Evolutionary conservation across 2,329 filamentous ascomycete genomes (phyloP).

Genomic region (Ascocoryne sarcoides): DNA sequence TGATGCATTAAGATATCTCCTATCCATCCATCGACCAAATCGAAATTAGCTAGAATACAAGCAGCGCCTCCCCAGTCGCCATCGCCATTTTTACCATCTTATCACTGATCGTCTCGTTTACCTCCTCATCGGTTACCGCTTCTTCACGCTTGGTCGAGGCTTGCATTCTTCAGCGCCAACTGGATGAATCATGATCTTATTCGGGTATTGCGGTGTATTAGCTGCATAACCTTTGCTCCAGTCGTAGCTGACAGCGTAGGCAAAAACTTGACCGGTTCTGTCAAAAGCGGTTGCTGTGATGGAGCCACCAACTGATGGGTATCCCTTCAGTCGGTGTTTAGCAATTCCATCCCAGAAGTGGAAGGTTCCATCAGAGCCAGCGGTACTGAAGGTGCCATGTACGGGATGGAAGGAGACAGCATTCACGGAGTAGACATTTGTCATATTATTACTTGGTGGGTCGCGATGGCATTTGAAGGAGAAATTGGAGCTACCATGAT

Average conservation of each 20-base stretch:
- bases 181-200: constrained; percentile 80
- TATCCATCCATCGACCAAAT: too few relatives aligned
- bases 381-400: constrained; percentile 97
- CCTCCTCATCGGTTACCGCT: constrained; percentile 20
- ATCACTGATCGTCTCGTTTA: not conserved
- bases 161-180: constrained; percentile 58
- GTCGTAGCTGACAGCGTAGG: constrained; percentile 89
- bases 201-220: constrained; percentile 67
- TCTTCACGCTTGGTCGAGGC: constrained; percentile 35
- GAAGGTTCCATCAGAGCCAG: constrained; percentile 91
- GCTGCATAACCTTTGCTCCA: constrained; percentile 93
- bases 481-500: constrained; percentile 66
- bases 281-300: constrained; percentile 93
- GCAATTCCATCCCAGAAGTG: constrained; percentile 94
- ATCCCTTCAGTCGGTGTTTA: constrained; percentile 84
- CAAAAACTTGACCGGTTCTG: constrained; percentile 72
- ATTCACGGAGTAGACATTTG: constrained; percentile 92
- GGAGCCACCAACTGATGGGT: constrained; percentile 71
- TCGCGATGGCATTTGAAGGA: constrained; percentile 99
- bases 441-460: constrained; percentile 61
- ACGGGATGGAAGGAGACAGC: constrained; percentile 95
- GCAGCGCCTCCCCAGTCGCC: not conserved
- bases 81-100: constrained; percentile 1
- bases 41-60: not conserved
- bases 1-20: too few relatives aligned